These are phyloP conservation scores for Aeminium ludgeri DNA, from an alignment of 495 filamentous ascomycete species.

Conservation along the genomic window DNA sequence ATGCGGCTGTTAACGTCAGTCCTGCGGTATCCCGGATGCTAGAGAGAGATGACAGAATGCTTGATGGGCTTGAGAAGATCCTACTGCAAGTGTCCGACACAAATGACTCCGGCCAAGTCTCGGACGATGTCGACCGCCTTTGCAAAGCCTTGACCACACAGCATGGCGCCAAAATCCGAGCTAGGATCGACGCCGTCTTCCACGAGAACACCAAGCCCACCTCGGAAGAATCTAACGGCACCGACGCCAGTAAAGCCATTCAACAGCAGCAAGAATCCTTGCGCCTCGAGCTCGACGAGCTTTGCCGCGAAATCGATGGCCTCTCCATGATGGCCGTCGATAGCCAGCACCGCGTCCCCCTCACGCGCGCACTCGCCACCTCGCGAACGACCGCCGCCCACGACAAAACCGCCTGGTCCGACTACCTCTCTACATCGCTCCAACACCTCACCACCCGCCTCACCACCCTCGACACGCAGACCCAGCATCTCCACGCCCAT, in stretches of 20 bases:
- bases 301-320: constrained; percentile 21
- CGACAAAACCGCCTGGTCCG: constrained; percentile 6
- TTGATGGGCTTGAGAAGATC: constrained; percentile 21
- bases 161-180: constrained; percentile 17
- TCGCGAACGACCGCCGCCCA: neutral
- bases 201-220: neutral
- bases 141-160: constrained; percentile 20
- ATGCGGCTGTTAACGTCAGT: constrained; percentile 8
- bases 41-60: constrained; percentile 22
- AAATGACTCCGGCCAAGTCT: neutral
- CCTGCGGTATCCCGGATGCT: constrained; percentile 16
- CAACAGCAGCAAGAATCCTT: constrained; percentile 6
- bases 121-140: constrained; percentile 19
- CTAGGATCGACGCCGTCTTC: constrained; percentile 17
- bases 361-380: constrained; percentile 2
- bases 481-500: constrained; percentile 7
- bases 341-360: constrained; percentile 12
- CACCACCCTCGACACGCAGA: constrained; percentile 1
- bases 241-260: neutral
- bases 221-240: constrained; percentile 4
- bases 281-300: constrained; percentile 12
- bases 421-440: constrained; percentile 7
- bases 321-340: constrained; percentile 24
- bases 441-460: constrained; percentile 10
- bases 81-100: constrained; percentile 13